Base-by-base conservation (phyloP, 441 rosid genomes). In the Pelargonium australe region DNA sequence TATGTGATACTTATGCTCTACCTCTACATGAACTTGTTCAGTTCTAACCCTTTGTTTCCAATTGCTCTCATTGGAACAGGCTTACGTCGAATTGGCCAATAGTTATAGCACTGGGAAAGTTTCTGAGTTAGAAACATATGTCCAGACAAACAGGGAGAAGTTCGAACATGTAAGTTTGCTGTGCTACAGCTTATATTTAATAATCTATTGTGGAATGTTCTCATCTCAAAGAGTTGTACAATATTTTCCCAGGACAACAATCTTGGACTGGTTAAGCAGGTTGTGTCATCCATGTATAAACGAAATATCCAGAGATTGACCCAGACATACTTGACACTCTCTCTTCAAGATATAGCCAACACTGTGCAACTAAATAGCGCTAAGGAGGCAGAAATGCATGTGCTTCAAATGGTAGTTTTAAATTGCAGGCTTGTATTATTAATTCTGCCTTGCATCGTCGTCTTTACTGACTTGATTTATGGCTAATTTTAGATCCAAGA, bases 321-420 rank as follows among this genome's bases (percentile, higher is more conserved):
- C 19, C 98, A 87, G 76, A 92, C 91, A 51, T 95, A 95, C 85
- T 77, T 95, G 83, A 95, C 99, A 68, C 85, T 95, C 69, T 92
- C 99, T 45, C 96, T 92, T 68, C 90, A 95, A 87, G 99, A 92
- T 73, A 95, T 92, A 73, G 98, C 98, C 70, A 84, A 79, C 81
- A 85, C 84, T 25, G 99, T 95, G 79, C 89, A 87, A 74, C 83
- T 95, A 71, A 84, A 71, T 72, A 80, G 85, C 68, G 77, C 96
- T 2, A 95, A 92, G 81, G 99, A 90, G 83, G 99, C 96, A n/a
- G 99, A 95, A 81, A 92, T 86, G 93, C 99, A 87, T 78, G 97
- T 95, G 76, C 99, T 95, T 68, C 99, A 90, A 82, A 95, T 95
- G 99, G 97, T 95, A 84, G 64, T 68, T 65, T 68, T 66, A 69